Evolutionary conservation across 768 basidiomycete species (phyloP).

Genomic region (Paxillus ammoniavirescens): DNA sequence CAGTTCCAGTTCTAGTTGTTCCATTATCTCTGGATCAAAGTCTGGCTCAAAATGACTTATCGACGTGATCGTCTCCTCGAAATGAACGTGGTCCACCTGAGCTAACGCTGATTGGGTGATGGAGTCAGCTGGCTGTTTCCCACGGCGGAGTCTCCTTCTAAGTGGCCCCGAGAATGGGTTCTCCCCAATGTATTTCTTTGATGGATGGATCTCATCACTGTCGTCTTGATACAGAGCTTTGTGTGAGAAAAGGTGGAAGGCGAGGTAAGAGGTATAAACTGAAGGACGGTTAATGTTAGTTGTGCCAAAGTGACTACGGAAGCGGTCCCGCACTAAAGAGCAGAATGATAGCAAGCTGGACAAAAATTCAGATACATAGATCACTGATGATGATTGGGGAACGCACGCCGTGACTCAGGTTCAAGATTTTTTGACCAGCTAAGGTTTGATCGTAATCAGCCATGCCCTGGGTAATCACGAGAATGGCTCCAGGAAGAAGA

Average conservation of each 20-base stretch:
- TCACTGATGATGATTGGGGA: background rate
- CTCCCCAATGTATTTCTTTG: constrained; percentile 38
- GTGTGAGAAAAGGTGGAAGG: constrained; percentile 82
- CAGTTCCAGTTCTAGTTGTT: constrained; percentile 18
- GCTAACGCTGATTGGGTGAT: constrained; percentile 3
- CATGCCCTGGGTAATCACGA: constrained; percentile 48
- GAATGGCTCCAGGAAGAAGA: constrained; percentile 73
- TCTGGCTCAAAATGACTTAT: background rate
- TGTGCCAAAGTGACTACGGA: background rate
- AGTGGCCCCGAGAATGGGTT: constrained; percentile 33
- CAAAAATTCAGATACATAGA: constrained; percentile 4
- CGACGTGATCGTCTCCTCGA: background rate
- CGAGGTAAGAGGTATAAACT: constrained; percentile 75
- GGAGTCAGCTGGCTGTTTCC: constrained; percentile 5
- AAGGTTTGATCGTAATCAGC: constrained; percentile 13
- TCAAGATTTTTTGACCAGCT: constrained; percentile 50
- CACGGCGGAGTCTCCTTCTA: constrained; percentile 15
- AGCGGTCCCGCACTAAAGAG: constrained; percentile 60
- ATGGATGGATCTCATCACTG: constrained; percentile 38
- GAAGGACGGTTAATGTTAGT: constrained; percentile 1
- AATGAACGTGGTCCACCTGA: background rate
- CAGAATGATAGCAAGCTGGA: constrained; percentile 70
- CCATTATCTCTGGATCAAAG: constrained; percentile 10
- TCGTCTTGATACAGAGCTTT: constrained; percentile 61
- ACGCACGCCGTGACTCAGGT: constrained; percentile 76